phyloP scores from a whole-genome alignment of 2,329 filamentous ascomycete genomes.

The Penicillium frequentans region DNA sequence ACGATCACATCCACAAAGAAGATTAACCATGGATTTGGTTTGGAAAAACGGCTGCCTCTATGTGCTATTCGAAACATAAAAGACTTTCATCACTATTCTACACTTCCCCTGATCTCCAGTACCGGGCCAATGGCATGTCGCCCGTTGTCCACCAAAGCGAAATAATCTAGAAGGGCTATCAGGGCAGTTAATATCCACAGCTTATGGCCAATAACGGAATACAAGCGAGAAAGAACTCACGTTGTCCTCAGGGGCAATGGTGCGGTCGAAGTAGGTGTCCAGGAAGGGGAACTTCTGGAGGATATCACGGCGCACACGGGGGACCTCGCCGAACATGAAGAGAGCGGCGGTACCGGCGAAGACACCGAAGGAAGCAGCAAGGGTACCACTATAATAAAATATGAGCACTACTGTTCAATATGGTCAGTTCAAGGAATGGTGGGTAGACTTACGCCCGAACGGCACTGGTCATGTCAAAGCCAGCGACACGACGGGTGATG shows the following conservation, averaged over 20 bases:
- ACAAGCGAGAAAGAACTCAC: constrained; percentile 33
- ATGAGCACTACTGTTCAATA: neutral
- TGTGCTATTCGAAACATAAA: constrained; percentile 35
- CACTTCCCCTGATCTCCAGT: constrained; percentile 21
- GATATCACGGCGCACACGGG: constrained; percentile 62
- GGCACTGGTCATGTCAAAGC: constrained; percentile 46
- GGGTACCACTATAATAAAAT: constrained; percentile 39
- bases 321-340: constrained; percentile 66
- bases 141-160: constrained; percentile 11
- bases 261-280: constrained; percentile 56
- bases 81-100: constrained; percentile 38
- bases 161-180: constrained; percentile 39
- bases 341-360: constrained; percentile 59
- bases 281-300: constrained; percentile 61
- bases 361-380: constrained; percentile 58
- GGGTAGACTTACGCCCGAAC: constrained; percentile 47
- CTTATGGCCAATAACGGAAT: neutral
- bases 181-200: constrained; percentile 19
- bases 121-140: constrained; percentile 2
- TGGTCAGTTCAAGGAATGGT: neutral
- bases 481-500: constrained; percentile 49
- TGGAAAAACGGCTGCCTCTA: constrained; percentile 28
- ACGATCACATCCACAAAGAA: constrained; percentile 5
- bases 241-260: constrained; percentile 65
- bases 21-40: constrained; percentile 3